Percentiles rank a stretch among this genome's conserved stretches.
These are phyloP conservation scores for Ustilago sp. DNA, from an alignment of 1,284 basidiomycete genomes.

Conservation along the genomic window DNA sequence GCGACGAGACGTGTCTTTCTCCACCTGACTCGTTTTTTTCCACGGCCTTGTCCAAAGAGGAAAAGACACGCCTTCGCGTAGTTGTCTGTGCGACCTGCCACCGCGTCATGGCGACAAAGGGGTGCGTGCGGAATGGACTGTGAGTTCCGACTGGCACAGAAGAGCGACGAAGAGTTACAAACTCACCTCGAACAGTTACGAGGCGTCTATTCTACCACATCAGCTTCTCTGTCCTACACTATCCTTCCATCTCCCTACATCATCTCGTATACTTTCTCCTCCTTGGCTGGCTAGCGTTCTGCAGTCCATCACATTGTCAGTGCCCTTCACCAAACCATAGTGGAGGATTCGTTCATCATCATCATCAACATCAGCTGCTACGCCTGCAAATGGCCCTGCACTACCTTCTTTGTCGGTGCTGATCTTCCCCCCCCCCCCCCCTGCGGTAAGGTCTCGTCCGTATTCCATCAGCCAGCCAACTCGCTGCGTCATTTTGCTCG, in stretches of 20 bases:
- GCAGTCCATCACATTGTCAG: background rate
- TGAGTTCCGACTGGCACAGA: background rate
- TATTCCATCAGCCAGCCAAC: background rate
- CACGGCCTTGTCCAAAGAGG: background rate
- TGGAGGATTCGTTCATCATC: background rate
- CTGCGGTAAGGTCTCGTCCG: background rate
- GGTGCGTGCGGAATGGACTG: background rate
- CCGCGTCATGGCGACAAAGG: too few species aligned
- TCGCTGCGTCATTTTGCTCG: background rate
- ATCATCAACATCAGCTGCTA: background rate
- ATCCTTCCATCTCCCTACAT: background rate
- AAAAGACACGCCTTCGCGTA: constrained; percentile 2
- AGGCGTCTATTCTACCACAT: background rate
- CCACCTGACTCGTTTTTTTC: constrained; percentile 25
- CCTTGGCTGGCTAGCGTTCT: background rate
- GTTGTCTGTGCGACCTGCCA: too few species aligned
- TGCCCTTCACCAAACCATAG: background rate
- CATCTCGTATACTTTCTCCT: background rate
- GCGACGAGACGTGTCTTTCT: constrained; percentile 37
- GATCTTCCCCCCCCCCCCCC: background rate
- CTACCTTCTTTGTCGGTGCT: background rate
- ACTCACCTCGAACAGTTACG: constrained; percentile 6
- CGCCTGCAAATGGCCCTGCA: constrained; percentile 7
- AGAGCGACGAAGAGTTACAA: background rate
- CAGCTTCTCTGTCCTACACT: constrained; percentile 2